These are phyloP conservation scores for Cryptococcus sp. DNA, from an alignment of 1,284 basidiomycete genomes.

Conservation along the genomic window DNA sequence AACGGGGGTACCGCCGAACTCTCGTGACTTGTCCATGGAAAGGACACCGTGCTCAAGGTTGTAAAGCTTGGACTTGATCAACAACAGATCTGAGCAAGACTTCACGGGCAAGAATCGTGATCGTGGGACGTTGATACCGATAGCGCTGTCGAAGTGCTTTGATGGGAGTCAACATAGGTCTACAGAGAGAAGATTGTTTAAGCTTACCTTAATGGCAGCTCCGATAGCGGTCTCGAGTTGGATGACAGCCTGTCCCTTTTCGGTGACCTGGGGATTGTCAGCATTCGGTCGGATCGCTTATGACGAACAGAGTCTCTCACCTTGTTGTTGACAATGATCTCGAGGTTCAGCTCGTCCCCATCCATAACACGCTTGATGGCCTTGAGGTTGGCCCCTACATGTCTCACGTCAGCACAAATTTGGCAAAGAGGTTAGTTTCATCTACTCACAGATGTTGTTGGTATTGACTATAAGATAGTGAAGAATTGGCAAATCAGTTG, in stretches of 20 bases:
- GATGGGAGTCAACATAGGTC: slow-evolving; percentile 7
- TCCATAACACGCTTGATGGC: slow-evolving; percentile 95
- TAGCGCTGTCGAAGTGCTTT: slow-evolving; percentile 63
- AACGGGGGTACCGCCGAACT: slow-evolving; percentile 93
- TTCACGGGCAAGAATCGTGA: slow-evolving; percentile 90
- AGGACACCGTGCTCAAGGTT: slow-evolving; percentile 92
- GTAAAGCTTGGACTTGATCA: slow-evolving; percentile 98
- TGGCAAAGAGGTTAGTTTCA: background rate
- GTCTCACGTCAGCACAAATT: background rate
- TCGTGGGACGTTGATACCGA: slow-evolving; percentile 97
- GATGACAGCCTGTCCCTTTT: slow-evolving; percentile 82
- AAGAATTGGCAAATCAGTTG: no score
- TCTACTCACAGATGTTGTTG: slow-evolving; percentile 67
- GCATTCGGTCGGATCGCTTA: background rate
- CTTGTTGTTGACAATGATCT: slow-evolving; percentile 89
- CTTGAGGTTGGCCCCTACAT: slow-evolving; percentile 86
- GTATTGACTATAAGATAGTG: slow-evolving; percentile 56
- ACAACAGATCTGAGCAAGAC: slow-evolving; percentile 84
- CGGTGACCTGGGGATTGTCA: slow-evolving; percentile 63
- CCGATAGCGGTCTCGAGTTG: slow-evolving; percentile 98
- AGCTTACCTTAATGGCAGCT: slow-evolving; percentile 80
- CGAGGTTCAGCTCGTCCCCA: slow-evolving; percentile 76
- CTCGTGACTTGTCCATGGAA: slow-evolving; percentile 82
- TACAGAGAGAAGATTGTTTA: background rate
- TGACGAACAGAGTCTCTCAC: slow-evolving; percentile 45